Evolutionary conservation across 2,329 filamentous ascomycete species (phyloP).

Genomic region (Scedosporium aurantiacum): DNA sequence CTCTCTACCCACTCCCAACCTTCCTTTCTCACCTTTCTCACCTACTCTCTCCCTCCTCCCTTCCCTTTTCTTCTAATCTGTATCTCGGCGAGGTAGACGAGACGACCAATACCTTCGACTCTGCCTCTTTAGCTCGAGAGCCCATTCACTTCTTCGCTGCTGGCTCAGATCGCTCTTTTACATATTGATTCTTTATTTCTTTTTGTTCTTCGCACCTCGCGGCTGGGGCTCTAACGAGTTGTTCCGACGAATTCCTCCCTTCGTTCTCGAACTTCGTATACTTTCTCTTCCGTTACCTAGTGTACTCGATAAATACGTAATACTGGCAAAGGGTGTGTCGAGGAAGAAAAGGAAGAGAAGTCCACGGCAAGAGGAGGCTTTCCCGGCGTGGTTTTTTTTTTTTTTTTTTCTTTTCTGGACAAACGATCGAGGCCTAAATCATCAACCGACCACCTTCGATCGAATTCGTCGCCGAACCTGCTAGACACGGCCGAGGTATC

Average conservation of each 20-base stretch:
- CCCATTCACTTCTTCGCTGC: constrained; percentile 37
- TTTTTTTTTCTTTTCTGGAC: no score
- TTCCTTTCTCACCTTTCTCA: constrained; percentile 9
- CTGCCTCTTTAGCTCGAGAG: constrained; percentile 12
- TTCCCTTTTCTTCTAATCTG: constrained; percentile 8
- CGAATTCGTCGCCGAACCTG: not conserved
- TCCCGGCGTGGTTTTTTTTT: not conserved
- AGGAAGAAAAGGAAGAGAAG: not conserved
- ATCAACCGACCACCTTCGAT: not conserved
- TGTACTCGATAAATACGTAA: not conserved
- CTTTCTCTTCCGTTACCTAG: not conserved
- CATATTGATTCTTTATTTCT: constrained; percentile 16
- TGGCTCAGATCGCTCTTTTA: constrained; percentile 45
- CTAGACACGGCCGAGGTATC: constrained; percentile 6
- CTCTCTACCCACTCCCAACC: not conserved
- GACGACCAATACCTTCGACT: not conserved
- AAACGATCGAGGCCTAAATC: not conserved
- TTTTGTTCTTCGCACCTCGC: constrained; percentile 6
- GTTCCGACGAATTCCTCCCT: constrained; percentile 3
- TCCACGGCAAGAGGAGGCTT: not conserved
- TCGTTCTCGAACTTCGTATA: constrained; percentile 1
- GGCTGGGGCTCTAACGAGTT: not conserved
- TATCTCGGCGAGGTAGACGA: constrained; percentile 6
- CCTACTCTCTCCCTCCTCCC: constrained; percentile 13
- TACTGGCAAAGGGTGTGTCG: not conserved